Base-by-base conservation (phyloP, 2,329 filamentous ascomycete species). In the Thermoascus crustaceus region DNA sequence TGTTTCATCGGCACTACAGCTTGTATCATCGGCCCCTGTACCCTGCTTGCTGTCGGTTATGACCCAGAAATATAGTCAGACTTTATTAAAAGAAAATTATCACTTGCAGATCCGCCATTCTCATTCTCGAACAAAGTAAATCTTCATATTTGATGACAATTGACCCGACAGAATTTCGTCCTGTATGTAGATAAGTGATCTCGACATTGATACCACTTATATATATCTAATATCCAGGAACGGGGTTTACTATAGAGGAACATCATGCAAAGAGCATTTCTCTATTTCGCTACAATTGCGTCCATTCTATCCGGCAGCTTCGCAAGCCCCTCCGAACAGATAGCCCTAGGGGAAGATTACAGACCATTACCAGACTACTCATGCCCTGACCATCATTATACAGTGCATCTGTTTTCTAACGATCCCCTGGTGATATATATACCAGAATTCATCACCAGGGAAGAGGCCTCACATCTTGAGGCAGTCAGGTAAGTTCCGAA, bases 351-450 rank as follows among this genome's bases (percentile, higher is more conserved):
- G 30, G 7, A 32, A 9, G 13, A 32, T 7, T 6, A 32, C 16
- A n/a, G 10, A 8, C 8, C 20, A 14, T 22, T 18, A n/a, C 30
- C 7, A 21, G 11, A 32, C 30, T 10, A 32, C 7, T n/a, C 9
- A 21, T 32, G 30, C 13, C 30, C 30, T 14, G 30, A 32, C 10
- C 30, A 32, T 11, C 18, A 14, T 14, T 32, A 32, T 22, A 32
- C 8, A 7, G 16, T 32, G 7, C 30, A 32, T 21, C 14, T 22
- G 25, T 37, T 18, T 29, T 71, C 62, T 29, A 62, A 66, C 35
- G 66, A 67, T 37, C 72, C 73, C 13, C 49, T 76, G 23, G 68
- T 76, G 2, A 47, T 76, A 3, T 76, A 76, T 41, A 54, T 76
- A 8, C 69, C 74, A 53, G 58, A 65, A 11, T 76, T 76, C 44